Base-by-base conservation (phyloP, 192 early-diverging fungal species). In the Backusella liffmaniae region DNA sequence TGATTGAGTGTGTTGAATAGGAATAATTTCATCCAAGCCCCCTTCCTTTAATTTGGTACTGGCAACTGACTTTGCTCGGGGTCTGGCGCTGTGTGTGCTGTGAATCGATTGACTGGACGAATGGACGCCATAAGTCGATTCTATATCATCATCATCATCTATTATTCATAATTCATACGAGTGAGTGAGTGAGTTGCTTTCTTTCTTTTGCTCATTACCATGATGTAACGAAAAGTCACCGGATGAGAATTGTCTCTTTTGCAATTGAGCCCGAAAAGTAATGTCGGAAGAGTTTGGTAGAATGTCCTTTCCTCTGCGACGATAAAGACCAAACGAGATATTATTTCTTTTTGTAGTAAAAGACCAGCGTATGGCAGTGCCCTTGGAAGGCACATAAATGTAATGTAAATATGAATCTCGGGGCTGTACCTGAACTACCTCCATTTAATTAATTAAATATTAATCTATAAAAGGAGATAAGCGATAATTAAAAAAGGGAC, bases 321-420 rank as follows among this genome's bases (percentile, higher is more conserved):
- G 53, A 53, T 69, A 78, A 2, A 78, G 71, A 41, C 77, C 77
- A 73, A 78, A 78, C 13, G 71, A 73, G 9, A 78, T 78, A 41
- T 78, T 78, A 6, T 96, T 96, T 73, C 88, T 88, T 78, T 92
- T 92, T 21, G 95, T 98, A 35, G 90, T 90, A 83, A 97, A 98
- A 85, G 90, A 94, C 96, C 96, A 98, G 74, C 90, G 87, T 13
- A 98, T 90, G n/a, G 92, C 91, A 76, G 93, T 92, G 16, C 92
- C 92, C 15, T 86, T 76, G 56, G 86, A 62, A 29, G 56, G 86
- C 32, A 97, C 90, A 51, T 88, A 86, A 56, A 98, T 89, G 44
- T 89, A 91, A 84, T 96, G 95, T 80, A 91, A 84, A 85, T 95
- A 96, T 29, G 88, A 83, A 82, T 94, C 91, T 62, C 92, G 80